Conservation (phyloP, 805 yeast species). For the Wickerhamomyces hampshirensis region DNA sequence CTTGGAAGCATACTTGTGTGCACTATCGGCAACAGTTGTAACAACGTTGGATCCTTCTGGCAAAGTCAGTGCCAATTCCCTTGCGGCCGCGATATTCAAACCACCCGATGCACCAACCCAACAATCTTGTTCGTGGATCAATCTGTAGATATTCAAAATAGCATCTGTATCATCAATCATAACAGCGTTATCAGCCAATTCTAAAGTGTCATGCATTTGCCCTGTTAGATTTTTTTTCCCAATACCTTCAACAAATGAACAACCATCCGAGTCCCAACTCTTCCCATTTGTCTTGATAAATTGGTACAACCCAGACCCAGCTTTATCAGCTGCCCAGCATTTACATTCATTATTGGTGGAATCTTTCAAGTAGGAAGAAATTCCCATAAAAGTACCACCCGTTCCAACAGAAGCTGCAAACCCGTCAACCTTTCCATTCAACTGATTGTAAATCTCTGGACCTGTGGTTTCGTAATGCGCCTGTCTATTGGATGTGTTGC, state of each 20-base stretch:
- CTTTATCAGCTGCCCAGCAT: slow-evolving; percentile 72
- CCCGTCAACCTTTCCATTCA: slow-evolving; percentile 46
- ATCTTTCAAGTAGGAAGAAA: slow-evolving; percentile 53
- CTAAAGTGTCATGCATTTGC: slow-evolving; percentile 18
- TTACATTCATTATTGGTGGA: slow-evolving; percentile 35
- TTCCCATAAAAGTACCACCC: slow-evolving; percentile 81
- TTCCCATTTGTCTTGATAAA: slow-evolving; percentile 17
- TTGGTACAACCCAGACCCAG: slow-evolving; percentile 63
- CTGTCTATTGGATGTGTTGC: slow-evolving; percentile 70
- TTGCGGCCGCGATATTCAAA: slow-evolving; percentile 21
- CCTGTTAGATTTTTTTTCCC: slow-evolving; percentile 22
- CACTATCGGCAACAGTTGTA: slow-evolving; percentile 22
- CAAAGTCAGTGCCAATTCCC: slow-evolving; percentile 15
- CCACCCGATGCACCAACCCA: slow-evolving; percentile 24
- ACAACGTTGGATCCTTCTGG: slow-evolving; percentile 24
- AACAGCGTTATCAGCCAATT: slow-evolving; percentile 18
- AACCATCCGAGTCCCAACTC: slow-evolving; percentile 18
- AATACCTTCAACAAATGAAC: slow-evolving; percentile 24
- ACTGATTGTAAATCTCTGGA: slow-evolving; percentile 69
- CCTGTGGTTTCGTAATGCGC: slow-evolving; percentile 69
- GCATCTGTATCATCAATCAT: slow-evolving; percentile 18
- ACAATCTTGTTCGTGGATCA: slow-evolving; percentile 18
- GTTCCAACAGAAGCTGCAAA: slow-evolving; percentile 80
- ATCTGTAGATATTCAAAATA: slow-evolving; percentile 12
- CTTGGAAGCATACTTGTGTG: slow-evolving; percentile 21